A percentile compares a stretch with the other conserved stretches of the same genome.
phyloP scores from a whole-genome alignment of 2,329 filamentous ascomycete species.

The Aspergillus sp. region DNA sequence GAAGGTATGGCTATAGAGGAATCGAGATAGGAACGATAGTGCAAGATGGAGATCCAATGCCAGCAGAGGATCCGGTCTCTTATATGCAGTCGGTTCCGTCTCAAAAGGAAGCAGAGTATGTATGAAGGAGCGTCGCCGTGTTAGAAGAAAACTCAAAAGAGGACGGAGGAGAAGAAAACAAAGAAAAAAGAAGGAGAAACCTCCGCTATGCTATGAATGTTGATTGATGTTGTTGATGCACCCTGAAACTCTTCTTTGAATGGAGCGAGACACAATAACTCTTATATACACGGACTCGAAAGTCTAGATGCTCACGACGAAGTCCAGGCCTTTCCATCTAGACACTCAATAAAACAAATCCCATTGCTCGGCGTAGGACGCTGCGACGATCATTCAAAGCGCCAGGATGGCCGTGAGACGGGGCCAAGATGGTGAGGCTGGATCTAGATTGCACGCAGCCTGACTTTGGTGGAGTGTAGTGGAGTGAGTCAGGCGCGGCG shows the following conservation, averaged over 20 bases:
- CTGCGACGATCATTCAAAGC: conserved; percentile 12
- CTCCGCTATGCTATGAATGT: background rate
- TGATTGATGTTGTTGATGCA: background rate
- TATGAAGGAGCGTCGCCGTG: background rate
- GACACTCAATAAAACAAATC: background rate
- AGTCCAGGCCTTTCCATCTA: conserved; percentile 1
- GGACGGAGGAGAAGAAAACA: background rate
- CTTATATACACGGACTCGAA: conserved; percentile 4
- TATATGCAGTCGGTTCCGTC: background rate
- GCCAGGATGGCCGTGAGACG: conserved; percentile 13
- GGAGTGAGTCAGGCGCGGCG: background rate
- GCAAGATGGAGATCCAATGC: conserved; percentile 5
- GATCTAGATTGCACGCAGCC: background rate
- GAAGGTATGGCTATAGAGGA: background rate
- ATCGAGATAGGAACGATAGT: background rate
- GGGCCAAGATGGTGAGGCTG: conserved; percentile 10
- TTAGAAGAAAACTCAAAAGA: background rate
- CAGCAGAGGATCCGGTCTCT: conserved; percentile 3
- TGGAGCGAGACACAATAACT: conserved; percentile 5
- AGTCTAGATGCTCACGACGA: background rate
- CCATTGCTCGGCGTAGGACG: background rate
- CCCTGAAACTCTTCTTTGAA: conserved; percentile 2
- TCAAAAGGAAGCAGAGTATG: background rate
- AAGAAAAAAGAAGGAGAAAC: background rate
- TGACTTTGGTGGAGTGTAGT: background rate